Conservation (phyloP, 176 grass and related monocot genomes). For the Cenchrus purpureus region DNA sequence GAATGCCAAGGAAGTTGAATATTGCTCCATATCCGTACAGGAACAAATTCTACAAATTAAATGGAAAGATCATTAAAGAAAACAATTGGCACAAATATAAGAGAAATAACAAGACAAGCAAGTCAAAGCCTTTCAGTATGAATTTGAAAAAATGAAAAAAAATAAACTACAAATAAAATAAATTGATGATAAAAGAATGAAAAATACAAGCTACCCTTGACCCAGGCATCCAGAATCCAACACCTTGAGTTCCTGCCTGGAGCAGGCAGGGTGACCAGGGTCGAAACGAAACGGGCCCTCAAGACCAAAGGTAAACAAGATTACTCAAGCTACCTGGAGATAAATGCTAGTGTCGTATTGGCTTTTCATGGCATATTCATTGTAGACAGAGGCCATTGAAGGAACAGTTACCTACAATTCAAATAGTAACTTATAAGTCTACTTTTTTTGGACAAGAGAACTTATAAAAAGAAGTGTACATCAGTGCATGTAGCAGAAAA, state of each 20-base stretch:
- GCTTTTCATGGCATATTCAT: constrained; percentile 98
- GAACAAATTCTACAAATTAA: constrained; percentile 83
- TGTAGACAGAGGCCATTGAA: constrained; percentile 96
- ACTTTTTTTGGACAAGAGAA: neutral
- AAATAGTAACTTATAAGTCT: constrained; percentile 4
- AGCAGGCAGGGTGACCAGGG: neutral
- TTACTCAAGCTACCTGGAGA: constrained; percentile 72
- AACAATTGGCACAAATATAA: constrained; percentile 3
- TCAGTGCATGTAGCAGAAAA: neutral
- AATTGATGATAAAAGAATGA: constrained; percentile 9
- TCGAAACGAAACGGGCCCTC: neutral
- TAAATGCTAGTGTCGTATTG: constrained; percentile 99
- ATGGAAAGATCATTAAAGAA: constrained; percentile 20
- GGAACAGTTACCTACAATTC: constrained; percentile 86
- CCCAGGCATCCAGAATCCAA: neutral
- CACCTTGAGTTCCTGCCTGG: too few species aligned
- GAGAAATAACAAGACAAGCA: neutral
- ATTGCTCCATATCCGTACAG: constrained; percentile 96
- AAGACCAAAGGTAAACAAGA: neutral
- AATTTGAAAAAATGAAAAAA: constrained; percentile 17
- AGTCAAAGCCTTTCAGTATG: neutral
- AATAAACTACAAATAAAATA: neutral
- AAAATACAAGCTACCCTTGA: neutral
- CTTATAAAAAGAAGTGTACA: constrained; percentile 17
- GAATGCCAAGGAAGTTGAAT: constrained; percentile 96